These are phyloP conservation scores for Crithidia mellificae DNA, from an alignment of 208 protist species.

Conservation along the genomic window DNA sequence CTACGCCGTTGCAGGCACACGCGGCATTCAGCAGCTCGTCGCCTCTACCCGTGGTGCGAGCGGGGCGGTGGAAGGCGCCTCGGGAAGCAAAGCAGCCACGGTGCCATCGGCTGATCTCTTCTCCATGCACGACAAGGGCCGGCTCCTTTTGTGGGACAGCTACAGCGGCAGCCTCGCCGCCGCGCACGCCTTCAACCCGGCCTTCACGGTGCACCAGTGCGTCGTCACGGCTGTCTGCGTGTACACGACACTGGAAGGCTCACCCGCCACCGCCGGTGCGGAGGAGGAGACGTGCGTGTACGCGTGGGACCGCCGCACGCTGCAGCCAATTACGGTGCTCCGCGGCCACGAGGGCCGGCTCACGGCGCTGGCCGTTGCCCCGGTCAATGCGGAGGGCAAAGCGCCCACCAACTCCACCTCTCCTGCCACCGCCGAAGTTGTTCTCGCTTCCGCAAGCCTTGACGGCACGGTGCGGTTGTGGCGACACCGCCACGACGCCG, in stretches of 20 bases:
- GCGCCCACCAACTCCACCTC: background rate
- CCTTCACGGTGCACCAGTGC: constrained; percentile 61
- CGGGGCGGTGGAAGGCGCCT: no score
- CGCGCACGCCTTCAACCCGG: constrained; percentile 45
- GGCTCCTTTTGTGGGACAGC: constrained; percentile 68
- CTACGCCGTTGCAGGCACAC: constrained; percentile 21
- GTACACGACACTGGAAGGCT: constrained; percentile 63
- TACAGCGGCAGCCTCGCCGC: constrained; percentile 42
- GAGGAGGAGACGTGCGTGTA: constrained; percentile 69
- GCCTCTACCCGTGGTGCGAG: constrained; percentile 16
- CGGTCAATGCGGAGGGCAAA: constrained; percentile 32
- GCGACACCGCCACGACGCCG: constrained; percentile 29
- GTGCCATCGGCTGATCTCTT: constrained; percentile 20
- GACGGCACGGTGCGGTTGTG: constrained; percentile 72
- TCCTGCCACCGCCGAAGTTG: background rate
- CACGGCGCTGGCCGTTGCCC: constrained; percentile 50
- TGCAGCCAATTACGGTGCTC: constrained; percentile 47
- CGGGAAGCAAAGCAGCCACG: no score
- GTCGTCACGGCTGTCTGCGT: constrained; percentile 42
- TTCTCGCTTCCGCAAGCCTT: constrained; percentile 68
- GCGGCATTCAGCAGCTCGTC: constrained; percentile 32
- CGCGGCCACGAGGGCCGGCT: constrained; percentile 63
- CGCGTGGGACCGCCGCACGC: constrained; percentile 55
- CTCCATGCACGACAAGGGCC: constrained; percentile 66
- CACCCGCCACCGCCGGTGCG: constrained; percentile 25